Base-by-base conservation (phyloP, 768 basidiomycete genomes). In the Tulasnella sp. region DNA sequence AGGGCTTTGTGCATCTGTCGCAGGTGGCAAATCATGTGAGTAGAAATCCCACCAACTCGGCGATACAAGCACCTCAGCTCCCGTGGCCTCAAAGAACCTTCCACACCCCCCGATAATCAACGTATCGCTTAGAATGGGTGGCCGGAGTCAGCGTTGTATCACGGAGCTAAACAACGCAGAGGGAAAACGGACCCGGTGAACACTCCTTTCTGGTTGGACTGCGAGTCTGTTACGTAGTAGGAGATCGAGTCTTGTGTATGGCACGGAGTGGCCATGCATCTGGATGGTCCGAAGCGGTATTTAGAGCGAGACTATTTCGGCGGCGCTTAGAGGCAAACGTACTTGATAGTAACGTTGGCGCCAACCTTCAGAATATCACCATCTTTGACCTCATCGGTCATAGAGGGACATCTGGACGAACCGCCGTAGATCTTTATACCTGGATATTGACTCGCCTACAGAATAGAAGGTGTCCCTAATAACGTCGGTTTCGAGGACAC, bases 211-310 rank as follows among this genome's bases (percentile, higher is more conserved):
- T 85, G 79, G 12, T 80, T 80, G 34, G 82, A 81, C 69, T 85
- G 80, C 34, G 88, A 79, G 74, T 86, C 84, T 39, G 91, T 93
- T 74, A 90, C 87, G 82, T 92, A 87, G 85, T 90, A 99, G 85
- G 93, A 97, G 80, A 97, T 96, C 19, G 96, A 97, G 83, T 98
- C 97, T 81, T 93, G 93, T 3, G 97, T 99, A 82, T 98, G 97
- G 83, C 95, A 96, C 0, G 95, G 93, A 0, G 93, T 96, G 34
- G 93, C 91, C 31, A 95, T 84, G 83, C 92, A 93, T 82, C 93
- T 93, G 37, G 58, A 3, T 29, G 25, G 12, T n/a, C 31, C 39
- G 36, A 17, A 71, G n/a, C 79, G 82, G 76, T 78, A 90, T 91
- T 85, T 67, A 83, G 85, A 76, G 92, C 86, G 77, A 4, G 11